phyloP scores from a whole-genome alignment of 352 stramenopile genomes.

The Phytophthora tubulina region DNA sequence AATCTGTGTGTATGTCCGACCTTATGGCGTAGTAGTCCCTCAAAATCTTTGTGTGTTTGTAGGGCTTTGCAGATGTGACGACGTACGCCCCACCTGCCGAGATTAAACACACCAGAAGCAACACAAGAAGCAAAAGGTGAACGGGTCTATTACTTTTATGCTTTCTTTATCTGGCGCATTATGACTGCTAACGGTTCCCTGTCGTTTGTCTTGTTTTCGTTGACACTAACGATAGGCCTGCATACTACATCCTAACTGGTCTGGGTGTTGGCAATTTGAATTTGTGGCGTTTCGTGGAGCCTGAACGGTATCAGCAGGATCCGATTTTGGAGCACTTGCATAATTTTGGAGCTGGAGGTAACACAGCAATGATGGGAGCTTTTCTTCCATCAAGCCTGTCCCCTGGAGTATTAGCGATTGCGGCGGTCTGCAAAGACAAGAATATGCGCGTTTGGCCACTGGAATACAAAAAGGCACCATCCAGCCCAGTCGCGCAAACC shows the following conservation, averaged over 20 bases:
- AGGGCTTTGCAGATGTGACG: conserved; percentile 83
- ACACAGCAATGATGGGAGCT: conserved; percentile 60
- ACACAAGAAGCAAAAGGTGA: conserved; percentile 28
- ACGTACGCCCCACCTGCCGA: conserved; percentile 44
- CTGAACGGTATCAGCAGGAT: conserved; percentile 30
- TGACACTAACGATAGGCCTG: conserved; percentile 35
- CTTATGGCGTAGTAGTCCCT: neutral
- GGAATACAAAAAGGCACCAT: conserved; percentile 34
- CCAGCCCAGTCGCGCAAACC: conserved; percentile 10
- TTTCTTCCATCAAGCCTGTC: conserved; percentile 58
- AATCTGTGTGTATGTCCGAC: neutral
- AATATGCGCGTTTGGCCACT: conserved; percentile 80
- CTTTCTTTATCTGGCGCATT: too few relatives aligned
- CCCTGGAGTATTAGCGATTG: conserved; percentile 49
- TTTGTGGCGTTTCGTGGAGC: conserved; percentile 80
- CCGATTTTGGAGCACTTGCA: conserved; percentile 70
- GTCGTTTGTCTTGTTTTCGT: conserved; percentile 2
- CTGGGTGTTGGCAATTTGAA: conserved; percentile 78
- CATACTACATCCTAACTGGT: conserved; percentile 81
- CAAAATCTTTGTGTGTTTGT: conserved; percentile 15
- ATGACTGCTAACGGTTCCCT: neutral
- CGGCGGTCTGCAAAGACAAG: conserved; percentile 59
- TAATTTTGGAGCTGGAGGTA: conserved; percentile 58
- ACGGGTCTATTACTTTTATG: neutral
- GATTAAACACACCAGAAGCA: conserved; percentile 5